A percentile compares a stretch with the other conserved stretches of the same genome.
These are phyloP conservation scores for Penicillium coprophilum DNA, from an alignment of 495 filamentous ascomycete species.

Conservation along the genomic window DNA sequence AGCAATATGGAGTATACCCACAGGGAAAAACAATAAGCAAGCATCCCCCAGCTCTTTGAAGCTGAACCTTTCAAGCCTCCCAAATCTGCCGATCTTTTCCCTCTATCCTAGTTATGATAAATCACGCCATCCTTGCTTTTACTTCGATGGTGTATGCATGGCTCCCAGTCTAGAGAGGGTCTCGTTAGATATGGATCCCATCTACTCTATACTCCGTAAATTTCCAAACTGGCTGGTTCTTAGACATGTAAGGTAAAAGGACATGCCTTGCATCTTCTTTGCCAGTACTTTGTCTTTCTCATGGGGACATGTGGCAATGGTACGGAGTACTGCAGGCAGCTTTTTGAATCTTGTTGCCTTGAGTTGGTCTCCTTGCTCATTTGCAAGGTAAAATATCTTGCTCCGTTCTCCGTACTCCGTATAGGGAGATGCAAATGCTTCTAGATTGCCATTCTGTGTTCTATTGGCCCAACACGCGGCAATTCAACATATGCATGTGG, in stretches of 20 bases:
- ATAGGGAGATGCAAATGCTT: neutral
- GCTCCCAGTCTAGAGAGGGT: neutral
- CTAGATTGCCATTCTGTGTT: conserved; percentile 2
- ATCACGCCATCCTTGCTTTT: neutral
- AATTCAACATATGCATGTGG: conserved; percentile 14
- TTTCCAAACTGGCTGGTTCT: conserved; percentile 1
- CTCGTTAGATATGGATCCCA: neutral
- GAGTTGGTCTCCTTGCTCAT: neutral
- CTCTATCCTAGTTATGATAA: neutral
- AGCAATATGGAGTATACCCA: neutral
- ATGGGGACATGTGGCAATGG: neutral
- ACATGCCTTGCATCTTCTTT: neutral
- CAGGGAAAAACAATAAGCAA: neutral
- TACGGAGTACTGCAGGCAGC: neutral
- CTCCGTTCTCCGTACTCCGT: no score
- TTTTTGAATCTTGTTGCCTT: neutral
- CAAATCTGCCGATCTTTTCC: neutral
- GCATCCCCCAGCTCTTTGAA: no score
- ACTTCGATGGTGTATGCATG: neutral
- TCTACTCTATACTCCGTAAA: no score
- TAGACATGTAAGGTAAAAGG: neutral
- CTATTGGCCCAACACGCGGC: conserved; percentile 16
- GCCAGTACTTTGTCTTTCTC: neutral
- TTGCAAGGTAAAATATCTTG: neutral
- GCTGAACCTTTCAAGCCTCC: no score